Evolutionary conservation across 164 flowering plant species (phyloP).

Genomic region (Brasenia schreberi): DNA sequence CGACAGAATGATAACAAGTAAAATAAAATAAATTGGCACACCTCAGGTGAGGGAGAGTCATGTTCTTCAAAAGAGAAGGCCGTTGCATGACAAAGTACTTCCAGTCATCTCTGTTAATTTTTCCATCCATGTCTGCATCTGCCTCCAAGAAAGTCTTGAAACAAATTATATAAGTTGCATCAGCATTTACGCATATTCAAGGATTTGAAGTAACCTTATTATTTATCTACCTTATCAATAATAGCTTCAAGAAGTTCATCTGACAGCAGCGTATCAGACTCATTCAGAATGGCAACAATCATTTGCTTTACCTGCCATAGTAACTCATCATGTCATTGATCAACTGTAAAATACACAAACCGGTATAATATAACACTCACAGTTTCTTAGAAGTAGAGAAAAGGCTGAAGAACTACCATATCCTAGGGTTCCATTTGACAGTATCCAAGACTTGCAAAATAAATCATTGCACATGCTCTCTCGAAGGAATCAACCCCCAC

Average conservation of each 20-base stretch:
- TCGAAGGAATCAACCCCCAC: too few relatives aligned
- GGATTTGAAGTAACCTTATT: not conserved
- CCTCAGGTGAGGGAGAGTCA: slow-evolving; percentile 88
- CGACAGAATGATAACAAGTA: too few relatives aligned
- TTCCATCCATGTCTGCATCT: slow-evolving; percentile 67
- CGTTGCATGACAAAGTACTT: slow-evolving; percentile 43
- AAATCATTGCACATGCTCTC: too few relatives aligned
- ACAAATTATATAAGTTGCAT: not conserved
- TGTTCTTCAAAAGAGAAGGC: slow-evolving; percentile 64
- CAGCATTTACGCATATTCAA: not conserved
- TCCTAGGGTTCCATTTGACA: too few relatives aligned
- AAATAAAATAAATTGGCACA: slow-evolving; percentile 9
- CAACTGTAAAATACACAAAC: too few relatives aligned
- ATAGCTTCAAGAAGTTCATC: slow-evolving; percentile 73
- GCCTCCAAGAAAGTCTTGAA: slow-evolving; percentile 82
- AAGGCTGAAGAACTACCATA: too few relatives aligned
- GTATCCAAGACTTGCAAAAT: too few relatives aligned
- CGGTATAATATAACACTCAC: too few relatives aligned
- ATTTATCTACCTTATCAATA: slow-evolving; percentile 39
- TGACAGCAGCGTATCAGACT: slow-evolving; percentile 50
- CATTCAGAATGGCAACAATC: slow-evolving; percentile 63
- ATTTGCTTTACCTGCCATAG: slow-evolving; percentile 69
- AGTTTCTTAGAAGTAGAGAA: too few relatives aligned
- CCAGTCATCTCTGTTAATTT: slow-evolving; percentile 66
- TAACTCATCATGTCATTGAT: not conserved